Evolutionary conservation across 352 stramenopile species (phyloP).

Genomic region (Phytophthora meadii): DNA sequence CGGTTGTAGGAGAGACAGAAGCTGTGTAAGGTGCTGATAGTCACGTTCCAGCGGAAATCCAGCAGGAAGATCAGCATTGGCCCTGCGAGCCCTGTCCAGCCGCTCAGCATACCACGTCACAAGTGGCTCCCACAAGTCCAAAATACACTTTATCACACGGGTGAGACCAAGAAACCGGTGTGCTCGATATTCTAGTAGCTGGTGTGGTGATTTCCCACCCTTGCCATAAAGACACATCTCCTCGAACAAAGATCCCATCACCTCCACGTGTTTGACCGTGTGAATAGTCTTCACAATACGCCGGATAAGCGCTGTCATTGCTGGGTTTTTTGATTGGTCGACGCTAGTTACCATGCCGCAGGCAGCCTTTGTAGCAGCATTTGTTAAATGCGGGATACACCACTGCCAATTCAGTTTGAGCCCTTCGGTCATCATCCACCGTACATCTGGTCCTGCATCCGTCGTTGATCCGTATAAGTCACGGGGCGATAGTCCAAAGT

Average conservation of each 20-base stretch:
- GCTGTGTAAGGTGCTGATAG: constrained; percentile 5
- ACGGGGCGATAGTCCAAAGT: constrained; percentile 12
- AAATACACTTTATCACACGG: constrained; percentile 6
- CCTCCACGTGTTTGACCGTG: constrained; percentile 14
- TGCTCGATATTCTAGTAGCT: constrained; percentile 3
- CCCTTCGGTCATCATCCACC: constrained; percentile 14
- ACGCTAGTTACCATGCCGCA: constrained; percentile 12
- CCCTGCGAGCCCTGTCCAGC: not conserved
- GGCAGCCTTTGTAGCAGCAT: constrained; percentile 16
- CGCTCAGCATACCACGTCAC: constrained; percentile 7
- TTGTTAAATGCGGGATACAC: constrained; percentile 15
- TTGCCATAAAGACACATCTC: constrained; percentile 9
- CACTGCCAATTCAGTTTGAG: constrained; percentile 1
- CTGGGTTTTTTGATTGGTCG: constrained; percentile 8
- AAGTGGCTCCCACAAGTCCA: constrained; percentile 14
- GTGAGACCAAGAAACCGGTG: constrained; percentile 16
- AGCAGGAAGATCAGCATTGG: constrained; percentile 2
- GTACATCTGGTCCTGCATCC: not conserved
- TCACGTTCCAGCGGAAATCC: constrained; percentile 8
- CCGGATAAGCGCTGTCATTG: constrained; percentile 13
- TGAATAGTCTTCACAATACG: constrained; percentile 17
- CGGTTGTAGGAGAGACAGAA: constrained; percentile 1
- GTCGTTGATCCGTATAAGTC: not conserved
- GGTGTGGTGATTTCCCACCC: constrained; percentile 8
- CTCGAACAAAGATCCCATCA: constrained; percentile 10